Base-by-base conservation (phyloP, 106 monocot species). In the Agapanthus africanus region DNA sequence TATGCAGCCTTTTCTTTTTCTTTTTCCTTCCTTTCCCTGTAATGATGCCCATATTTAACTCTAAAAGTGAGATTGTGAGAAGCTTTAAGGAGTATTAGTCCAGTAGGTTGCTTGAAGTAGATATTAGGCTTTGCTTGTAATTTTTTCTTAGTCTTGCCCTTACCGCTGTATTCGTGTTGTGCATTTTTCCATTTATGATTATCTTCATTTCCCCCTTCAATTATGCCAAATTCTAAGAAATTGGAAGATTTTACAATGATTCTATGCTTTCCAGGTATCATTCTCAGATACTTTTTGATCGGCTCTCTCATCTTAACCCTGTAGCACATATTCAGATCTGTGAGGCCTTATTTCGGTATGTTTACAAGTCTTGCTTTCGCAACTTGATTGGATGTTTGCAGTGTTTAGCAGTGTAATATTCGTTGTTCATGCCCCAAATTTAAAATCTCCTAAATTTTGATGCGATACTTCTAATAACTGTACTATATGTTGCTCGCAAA, bases 271-370 rank as follows among this genome's bases (percentile, higher is more conserved):
- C 72, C 81, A 95, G 95, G 95, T 75, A 76, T 75, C 90, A 99
- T 74, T 89, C 99, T 6, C 84, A 85, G 6, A 81, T 87, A 71
- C 82, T 99, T 49, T 90, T 99, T 85, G 87, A 87, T 37, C 78
- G 85, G 38, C 87, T 99, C 7, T 83, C 90, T 3, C 81, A 63
- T 76, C 76, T 99, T 37, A 90, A 99, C 82, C 99, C 99, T 37
- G 83, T 80, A 76, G 87, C 80, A 68, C 99, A 99, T 80, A 56
- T 81, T 63, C 74, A 80, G 77, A 93, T 99, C 71, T 93, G 84
- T 67, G 74, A 90, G 41, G 79, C 81, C 16, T 79, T 99, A 71
- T 87, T 93, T 70, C 84, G 93, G 93, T 99, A 70, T 37, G 40
- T 68, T 30, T 59, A 21, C 16, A 27, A 25, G 31, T 37, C 46